Base-by-base conservation (phyloP, 441 rosid species). In the Isatis lusitanica region DNA sequence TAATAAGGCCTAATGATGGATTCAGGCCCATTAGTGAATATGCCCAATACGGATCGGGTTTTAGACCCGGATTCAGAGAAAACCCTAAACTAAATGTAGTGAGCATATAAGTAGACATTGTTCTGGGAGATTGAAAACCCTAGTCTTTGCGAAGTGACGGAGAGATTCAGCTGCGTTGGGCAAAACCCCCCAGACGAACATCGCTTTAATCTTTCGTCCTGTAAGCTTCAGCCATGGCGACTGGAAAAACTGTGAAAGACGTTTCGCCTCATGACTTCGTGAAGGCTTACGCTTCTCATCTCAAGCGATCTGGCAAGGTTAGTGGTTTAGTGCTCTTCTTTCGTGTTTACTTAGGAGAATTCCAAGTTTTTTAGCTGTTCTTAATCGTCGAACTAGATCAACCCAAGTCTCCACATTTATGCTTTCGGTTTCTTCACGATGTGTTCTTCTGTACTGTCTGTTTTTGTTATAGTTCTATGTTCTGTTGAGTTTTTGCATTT, bases 301-400 rank as follows among this genome's bases (percentile, higher is more conserved):
- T 79, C 82, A 79, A 79, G 68, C 79, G 82, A 70, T 79, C 82
- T 70, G 82, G 82, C 33, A 79, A 79, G 82, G 82, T 79, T 15
- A 11, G 67, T 63, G 9, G 17, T 4, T 36, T 5, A 1, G 4
- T 77, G 4, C 18, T 13, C 31, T 66, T 58, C 6, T n/a, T 47
- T 36, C 6, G 3, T 50, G 58, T 42, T 24, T 53, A n/a, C 11
- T 2, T 46, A 26, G 43, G 18, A 16, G 30, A 12, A 35, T 35
- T 35, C 38, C 16, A 35, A 6, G 0, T 1, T 33, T 15, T 18
- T 17, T 4, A 48, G 7, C 6, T 12, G 2, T 21, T 36, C 31
- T 40, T 3, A 17, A 24, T 67, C 7, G 3, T 5, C 4, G 11
- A 56, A 42, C 18, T 18, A 7, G 44, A 59, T 66, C 3, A 42